phyloP scores from a whole-genome alignment of 306 rosid genomes.

The Cucurbita maxima region DNA sequence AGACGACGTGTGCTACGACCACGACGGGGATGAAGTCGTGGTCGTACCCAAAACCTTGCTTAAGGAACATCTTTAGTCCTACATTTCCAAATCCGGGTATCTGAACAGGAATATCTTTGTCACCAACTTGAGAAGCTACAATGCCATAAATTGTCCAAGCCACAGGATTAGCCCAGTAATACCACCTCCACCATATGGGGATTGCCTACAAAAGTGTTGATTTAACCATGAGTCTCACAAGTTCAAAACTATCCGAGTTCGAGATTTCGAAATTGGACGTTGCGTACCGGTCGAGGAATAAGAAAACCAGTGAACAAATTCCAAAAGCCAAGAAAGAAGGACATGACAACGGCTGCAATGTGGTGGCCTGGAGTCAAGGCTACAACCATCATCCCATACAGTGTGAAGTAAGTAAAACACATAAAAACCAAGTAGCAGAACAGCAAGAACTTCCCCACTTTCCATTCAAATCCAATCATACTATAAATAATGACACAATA shows the following conservation, averaged over 20 bases:
- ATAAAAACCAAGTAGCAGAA: conserved; percentile 21
- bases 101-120: conserved; percentile 7
- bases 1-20: conserved; percentile 28
- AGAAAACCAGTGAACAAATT: conserved; percentile 32
- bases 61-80: conserved; percentile 24
- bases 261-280: neutral
- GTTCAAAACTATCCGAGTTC: neutral
- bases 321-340: conserved; percentile 32
- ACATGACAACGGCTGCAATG: conserved; percentile 24
- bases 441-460: conserved; percentile 12
- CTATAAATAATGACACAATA: conserved; percentile 22
- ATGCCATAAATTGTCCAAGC: conserved; percentile 36
- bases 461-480: conserved; percentile 33
- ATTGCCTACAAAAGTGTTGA: conserved; percentile 14
- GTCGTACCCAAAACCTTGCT: conserved; percentile 25
- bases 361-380: conserved; percentile 34
- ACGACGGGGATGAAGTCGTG: conserved; percentile 30
- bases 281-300: conserved; percentile 22
- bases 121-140: conserved; percentile 27
- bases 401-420: conserved; percentile 33
- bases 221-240: neutral
- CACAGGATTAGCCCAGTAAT: conserved; percentile 34
- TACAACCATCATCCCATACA: conserved; percentile 39
- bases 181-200: conserved; percentile 49
- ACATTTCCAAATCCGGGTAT: conserved; percentile 16